Conservation (phyloP, 1,284 basidiomycete genomes). For the Gymnopus androsaceus region DNA sequence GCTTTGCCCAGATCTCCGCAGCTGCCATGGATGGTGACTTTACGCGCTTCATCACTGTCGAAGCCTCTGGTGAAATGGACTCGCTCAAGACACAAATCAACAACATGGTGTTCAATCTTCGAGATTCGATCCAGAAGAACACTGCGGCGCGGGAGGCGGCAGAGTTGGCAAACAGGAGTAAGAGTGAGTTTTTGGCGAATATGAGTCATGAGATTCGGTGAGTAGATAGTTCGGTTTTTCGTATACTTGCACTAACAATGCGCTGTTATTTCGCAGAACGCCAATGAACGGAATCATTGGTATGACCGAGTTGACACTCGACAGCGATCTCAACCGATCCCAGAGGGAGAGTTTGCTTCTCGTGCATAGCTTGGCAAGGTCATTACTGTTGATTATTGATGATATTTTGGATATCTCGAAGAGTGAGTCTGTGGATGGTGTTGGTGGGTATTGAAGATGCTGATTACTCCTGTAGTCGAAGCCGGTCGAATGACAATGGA, state of each 20-base stretch:
- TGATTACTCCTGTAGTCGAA: slow-evolving; percentile 64
- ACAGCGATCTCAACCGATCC: slow-evolving; percentile 85
- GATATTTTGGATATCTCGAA: slow-evolving; percentile 98
- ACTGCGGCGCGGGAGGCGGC: slow-evolving; percentile 97
- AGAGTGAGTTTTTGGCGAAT: slow-evolving; percentile 97
- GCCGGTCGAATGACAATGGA: slow-evolving; percentile 99
- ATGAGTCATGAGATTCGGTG: slow-evolving; percentile 96
- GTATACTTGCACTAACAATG: not conserved
- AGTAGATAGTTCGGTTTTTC: slow-evolving; percentile 31
- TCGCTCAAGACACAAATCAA: slow-evolving; percentile 89
- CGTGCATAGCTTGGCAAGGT: slow-evolving; percentile 93
- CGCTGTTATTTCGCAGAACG: slow-evolving; percentile 54
- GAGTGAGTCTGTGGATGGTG: slow-evolving; percentile 57
- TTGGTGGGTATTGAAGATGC: slow-evolving; percentile 16
- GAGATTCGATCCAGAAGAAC: slow-evolving; percentile 98
- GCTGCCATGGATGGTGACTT: slow-evolving; percentile 99
- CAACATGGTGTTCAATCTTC: slow-evolving; percentile 71
- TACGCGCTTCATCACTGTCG: slow-evolving; percentile 98
- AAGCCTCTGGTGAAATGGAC: slow-evolving; percentile 99
- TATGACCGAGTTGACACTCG: slow-evolving; percentile 97
- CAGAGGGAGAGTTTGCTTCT: slow-evolving; percentile 95
- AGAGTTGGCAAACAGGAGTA: slow-evolving; percentile 93
- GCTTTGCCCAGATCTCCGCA: slow-evolving; percentile 98
- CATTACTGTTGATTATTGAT: slow-evolving; percentile 95
- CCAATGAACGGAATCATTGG: slow-evolving; percentile 99